These are phyloP conservation scores for Aspergillus luchuensis DNA, from an alignment of 2,329 filamentous ascomycete species.

Conservation along the genomic window DNA sequence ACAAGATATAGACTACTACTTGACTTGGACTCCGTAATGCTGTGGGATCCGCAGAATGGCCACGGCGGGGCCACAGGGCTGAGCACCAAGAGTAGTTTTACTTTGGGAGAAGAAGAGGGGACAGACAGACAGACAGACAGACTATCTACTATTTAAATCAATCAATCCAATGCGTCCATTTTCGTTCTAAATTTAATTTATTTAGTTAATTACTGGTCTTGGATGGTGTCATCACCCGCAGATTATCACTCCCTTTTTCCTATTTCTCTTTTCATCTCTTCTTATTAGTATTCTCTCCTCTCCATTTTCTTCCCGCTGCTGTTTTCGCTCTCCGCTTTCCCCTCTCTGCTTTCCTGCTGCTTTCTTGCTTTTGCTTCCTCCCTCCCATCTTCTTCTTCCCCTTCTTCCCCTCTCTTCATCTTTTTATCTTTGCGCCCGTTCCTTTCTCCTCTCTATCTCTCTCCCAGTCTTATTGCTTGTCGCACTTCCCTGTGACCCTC, in stretches of 20 bases:
- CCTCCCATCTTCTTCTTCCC: not conserved
- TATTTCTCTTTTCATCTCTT: not conserved
- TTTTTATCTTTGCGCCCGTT: not conserved
- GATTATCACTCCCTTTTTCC: not conserved
- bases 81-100: slow-evolving; percentile 1
- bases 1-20: no score
- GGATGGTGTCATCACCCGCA: not conserved
- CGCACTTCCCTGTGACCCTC: not conserved
- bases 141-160: no score
- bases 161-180: no score
- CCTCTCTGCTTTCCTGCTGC: not conserved
- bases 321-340: not conserved
- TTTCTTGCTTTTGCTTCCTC: not conserved
- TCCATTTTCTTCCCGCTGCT: not conserved
- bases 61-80: slow-evolving; percentile 19
- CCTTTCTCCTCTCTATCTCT: not conserved
- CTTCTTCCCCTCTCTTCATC: not conserved
- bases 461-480: not conserved
- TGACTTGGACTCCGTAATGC: no score
- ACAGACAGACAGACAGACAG: not conserved
- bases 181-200: not conserved
- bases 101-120: not conserved
- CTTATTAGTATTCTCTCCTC: not conserved
- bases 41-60: not conserved
- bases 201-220: not conserved